Evolutionary conservation across 2,329 filamentous ascomycete genomes (phyloP).

Genomic region (Plenodomus tracheiphilus): DNA sequence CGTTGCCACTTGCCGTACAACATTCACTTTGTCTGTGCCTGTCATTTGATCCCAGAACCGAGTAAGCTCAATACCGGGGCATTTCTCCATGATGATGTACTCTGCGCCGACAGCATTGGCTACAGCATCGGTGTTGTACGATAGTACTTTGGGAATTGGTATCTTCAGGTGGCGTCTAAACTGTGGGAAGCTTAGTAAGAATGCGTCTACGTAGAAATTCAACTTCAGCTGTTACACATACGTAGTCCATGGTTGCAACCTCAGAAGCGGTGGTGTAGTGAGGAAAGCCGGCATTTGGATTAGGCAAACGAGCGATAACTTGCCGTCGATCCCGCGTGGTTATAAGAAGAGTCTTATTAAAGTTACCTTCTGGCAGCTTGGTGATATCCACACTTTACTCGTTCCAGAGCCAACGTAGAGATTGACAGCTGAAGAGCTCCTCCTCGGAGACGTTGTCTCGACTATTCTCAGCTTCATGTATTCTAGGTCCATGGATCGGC

Average conservation of each 20-base stretch:
- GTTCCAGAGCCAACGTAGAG: slow-evolving; percentile 24
- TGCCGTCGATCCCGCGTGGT: slow-evolving; percentile 20
- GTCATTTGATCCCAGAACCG: slow-evolving; percentile 2
- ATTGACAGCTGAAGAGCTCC: slow-evolving; percentile 16
- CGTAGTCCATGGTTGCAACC: slow-evolving; percentile 17
- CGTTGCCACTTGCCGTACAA: neutral
- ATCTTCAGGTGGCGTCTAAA: slow-evolving; percentile 1
- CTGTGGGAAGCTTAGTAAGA: neutral
- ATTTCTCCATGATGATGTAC: slow-evolving; percentile 40
- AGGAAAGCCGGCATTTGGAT: slow-evolving; percentile 23
- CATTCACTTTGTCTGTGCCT: neutral
- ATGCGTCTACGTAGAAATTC: too few relatives aligned
- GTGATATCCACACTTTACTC: slow-evolving; percentile 8
- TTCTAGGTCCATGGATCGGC: too few relatives aligned
- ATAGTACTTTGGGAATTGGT: slow-evolving; percentile 29
- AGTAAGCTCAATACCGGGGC: slow-evolving; percentile 6
- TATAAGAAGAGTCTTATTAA: slow-evolving; percentile 28
- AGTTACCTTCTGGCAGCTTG: slow-evolving; percentile 34
- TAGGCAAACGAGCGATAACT: slow-evolving; percentile 24
- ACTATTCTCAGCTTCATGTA: too few relatives aligned
- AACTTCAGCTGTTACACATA: too few relatives aligned
- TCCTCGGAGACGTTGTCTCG: neutral
- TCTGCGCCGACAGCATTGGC: slow-evolving; percentile 31
- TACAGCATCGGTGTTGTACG: slow-evolving; percentile 21
- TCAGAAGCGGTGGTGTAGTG: slow-evolving; percentile 12